phyloP scores from a whole-genome alignment of 495 filamentous ascomycete genomes.

The Aspergillus conjunctus region DNA sequence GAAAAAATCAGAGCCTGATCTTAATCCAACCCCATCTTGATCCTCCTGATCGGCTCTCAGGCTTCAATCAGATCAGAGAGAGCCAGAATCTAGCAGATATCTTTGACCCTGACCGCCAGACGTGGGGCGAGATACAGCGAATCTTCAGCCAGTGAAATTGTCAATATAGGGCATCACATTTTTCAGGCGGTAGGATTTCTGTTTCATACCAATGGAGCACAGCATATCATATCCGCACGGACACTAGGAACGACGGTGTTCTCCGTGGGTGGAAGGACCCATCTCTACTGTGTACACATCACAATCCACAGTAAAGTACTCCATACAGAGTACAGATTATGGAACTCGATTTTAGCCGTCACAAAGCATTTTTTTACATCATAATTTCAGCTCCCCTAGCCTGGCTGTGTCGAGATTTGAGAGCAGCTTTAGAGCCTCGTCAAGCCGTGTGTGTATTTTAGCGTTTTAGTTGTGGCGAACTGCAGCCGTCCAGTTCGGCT shows the following conservation, averaged over 20 bases:
- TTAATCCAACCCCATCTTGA: no score
- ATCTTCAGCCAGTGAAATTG: constrained; percentile 11
- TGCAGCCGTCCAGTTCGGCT: constrained; percentile 3
- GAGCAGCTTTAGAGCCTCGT: neutral
- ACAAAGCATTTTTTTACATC: neutral
- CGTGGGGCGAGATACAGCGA: constrained; percentile 9
- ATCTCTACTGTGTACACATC: neutral
- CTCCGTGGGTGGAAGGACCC: neutral
- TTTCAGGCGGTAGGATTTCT: neutral
- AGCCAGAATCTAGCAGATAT: neutral
- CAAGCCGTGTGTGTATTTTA: neutral
- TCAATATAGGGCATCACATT: constrained; percentile 1
- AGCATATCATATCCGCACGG: neutral
- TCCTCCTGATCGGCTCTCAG: neutral
- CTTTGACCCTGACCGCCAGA: constrained; percentile 8
- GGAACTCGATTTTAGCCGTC: no score
- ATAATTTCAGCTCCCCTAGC: neutral
- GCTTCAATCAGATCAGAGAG: neutral
- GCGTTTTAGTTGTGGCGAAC: constrained; percentile 13
- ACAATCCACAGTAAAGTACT: neutral
- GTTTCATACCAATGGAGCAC: constrained; percentile 13
- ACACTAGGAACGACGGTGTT: neutral
- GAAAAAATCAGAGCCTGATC: neutral
- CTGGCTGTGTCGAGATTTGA: neutral
- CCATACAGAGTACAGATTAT: no score